phyloP scores from a whole-genome alignment of 331 rosid genomes.

The Acacia concinna region DNA sequence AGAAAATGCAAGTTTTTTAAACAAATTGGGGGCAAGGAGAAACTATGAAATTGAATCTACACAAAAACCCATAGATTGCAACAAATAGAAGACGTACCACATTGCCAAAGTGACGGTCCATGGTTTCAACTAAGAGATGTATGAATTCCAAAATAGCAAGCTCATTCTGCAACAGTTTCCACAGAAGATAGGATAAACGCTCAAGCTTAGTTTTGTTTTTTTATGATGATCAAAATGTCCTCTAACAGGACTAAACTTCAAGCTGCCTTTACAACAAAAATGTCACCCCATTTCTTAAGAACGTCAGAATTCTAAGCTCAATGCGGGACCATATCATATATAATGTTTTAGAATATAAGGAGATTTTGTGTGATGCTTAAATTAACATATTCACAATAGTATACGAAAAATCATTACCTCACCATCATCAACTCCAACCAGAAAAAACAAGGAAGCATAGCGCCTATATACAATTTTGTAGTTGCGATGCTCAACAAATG shows the following conservation, averaged over 20 bases:
- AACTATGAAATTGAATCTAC: constrained; percentile 14
- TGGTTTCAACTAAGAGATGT: constrained; percentile 92
- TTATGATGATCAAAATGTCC: neutral
- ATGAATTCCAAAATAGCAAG: constrained; percentile 94
- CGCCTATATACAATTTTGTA: constrained; percentile 95
- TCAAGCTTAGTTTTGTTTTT: constrained; percentile 6
- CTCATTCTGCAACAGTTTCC: constrained; percentile 69
- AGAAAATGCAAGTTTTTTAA: constrained; percentile 1
- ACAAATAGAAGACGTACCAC: constrained; percentile 57
- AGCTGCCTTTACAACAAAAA: constrained; percentile 5
- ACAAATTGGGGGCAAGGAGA: neutral
- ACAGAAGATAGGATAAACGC: constrained; percentile 20
- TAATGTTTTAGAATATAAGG: neutral
- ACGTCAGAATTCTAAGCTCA: neutral
- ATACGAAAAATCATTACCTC: constrained; percentile 51
- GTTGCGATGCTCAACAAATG: constrained; percentile 97
- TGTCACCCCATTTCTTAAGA: neutral
- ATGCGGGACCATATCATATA: neutral
- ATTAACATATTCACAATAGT: constrained; percentile 22
- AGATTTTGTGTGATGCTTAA: neutral
- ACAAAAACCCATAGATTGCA: constrained; percentile 8
- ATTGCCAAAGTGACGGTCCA: constrained; percentile 97
- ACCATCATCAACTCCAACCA: constrained; percentile 92
- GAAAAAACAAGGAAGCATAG: constrained; percentile 91
- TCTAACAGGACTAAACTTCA: constrained; percentile 8